Evolutionary conservation across 768 basidiomycete species (phyloP).

Genomic region (Saitozyma sp.): DNA sequence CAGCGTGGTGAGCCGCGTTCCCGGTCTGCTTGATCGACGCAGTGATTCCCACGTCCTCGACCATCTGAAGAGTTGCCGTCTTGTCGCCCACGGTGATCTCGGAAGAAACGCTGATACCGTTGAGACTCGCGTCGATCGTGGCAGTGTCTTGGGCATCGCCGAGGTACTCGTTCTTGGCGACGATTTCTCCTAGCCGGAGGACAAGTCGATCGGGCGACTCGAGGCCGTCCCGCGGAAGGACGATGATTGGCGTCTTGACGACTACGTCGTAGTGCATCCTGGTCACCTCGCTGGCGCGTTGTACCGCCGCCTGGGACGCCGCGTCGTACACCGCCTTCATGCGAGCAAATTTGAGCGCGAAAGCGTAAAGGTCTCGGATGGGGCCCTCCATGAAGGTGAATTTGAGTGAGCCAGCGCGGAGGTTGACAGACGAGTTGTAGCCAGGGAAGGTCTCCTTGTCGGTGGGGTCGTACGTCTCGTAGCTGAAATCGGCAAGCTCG

Average conservation of each 20-base stretch:
- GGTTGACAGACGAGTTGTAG: slow-evolving; percentile 75
- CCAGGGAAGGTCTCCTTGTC: slow-evolving; percentile 69
- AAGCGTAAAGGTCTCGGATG: slow-evolving; percentile 82
- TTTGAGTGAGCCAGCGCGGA: slow-evolving; percentile 85
- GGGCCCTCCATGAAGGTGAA: slow-evolving; percentile 85
- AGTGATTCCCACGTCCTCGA: slow-evolving; percentile 80
- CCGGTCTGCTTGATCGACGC: slow-evolving; percentile 68
- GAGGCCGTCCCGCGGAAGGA: slow-evolving; percentile 70
- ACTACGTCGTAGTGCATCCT: slow-evolving; percentile 90
- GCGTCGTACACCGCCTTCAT: slow-evolving; percentile 94
- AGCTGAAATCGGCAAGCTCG: slow-evolving; percentile 89
- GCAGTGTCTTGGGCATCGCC: slow-evolving; percentile 58
- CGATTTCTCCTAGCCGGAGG: slow-evolving; percentile 84
- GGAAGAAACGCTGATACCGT: slow-evolving; percentile 80
- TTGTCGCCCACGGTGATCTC: slow-evolving; percentile 60
- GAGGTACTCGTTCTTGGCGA: slow-evolving; percentile 70
- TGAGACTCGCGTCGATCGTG: slow-evolving; percentile 71
- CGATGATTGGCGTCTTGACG: slow-evolving; percentile 85
- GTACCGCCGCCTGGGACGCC: slow-evolving; percentile 87
- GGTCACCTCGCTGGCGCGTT: slow-evolving; percentile 73
- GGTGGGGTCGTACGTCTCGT: slow-evolving; percentile 80
- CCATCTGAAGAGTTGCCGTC: slow-evolving; percentile 70
- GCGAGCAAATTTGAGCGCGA: slow-evolving; percentile 77
- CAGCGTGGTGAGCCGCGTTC: slow-evolving; percentile 59
- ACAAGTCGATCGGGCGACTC: slow-evolving; percentile 68